Percentiles rank a stretch among this genome's conserved stretches.
Conservation (phyloP, 192 early-diverging fungal species). For the Coemansia sp. region DNA sequence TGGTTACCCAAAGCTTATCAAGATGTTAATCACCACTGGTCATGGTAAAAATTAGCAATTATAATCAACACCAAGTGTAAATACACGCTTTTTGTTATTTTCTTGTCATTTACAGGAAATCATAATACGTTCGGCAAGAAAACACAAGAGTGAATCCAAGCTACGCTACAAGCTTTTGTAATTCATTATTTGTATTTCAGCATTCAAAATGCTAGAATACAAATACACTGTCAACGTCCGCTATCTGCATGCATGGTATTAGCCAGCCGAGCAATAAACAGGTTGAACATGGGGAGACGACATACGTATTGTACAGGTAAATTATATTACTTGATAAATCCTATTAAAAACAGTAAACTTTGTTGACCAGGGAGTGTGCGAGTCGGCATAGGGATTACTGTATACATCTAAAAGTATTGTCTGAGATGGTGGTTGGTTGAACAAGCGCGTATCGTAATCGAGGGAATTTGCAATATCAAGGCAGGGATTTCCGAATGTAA, state of each 20-base stretch:
- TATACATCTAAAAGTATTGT: not conserved
- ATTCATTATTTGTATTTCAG: too few relatives aligned
- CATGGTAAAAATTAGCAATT: too few relatives aligned
- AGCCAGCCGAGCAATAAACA: not conserved
- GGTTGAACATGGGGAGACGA: not conserved
- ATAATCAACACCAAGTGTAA: too few relatives aligned
- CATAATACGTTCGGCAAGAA: too few relatives aligned
- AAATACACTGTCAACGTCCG: not conserved
- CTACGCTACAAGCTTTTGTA: too few relatives aligned
- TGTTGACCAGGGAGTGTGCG: not conserved
- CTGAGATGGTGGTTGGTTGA: not conserved
- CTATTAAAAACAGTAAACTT: slow-evolving; percentile 5
- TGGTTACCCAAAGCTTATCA: too few relatives aligned
- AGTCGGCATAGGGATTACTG: not conserved
- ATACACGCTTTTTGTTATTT: too few relatives aligned
- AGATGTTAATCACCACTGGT: too few relatives aligned
- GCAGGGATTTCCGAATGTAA: not conserved
- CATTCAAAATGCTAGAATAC: too few relatives aligned
- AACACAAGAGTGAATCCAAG: too few relatives aligned
- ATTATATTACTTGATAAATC: not conserved
- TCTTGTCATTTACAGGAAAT: too few relatives aligned
- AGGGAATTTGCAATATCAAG: not conserved
- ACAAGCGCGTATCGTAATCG: not conserved
- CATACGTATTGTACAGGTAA: not conserved
- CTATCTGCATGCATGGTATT: not conserved